Evolutionary conservation across 108 stramenopile genomes (phyloP).

Genomic region (Aurantiochytrium sp.): DNA sequence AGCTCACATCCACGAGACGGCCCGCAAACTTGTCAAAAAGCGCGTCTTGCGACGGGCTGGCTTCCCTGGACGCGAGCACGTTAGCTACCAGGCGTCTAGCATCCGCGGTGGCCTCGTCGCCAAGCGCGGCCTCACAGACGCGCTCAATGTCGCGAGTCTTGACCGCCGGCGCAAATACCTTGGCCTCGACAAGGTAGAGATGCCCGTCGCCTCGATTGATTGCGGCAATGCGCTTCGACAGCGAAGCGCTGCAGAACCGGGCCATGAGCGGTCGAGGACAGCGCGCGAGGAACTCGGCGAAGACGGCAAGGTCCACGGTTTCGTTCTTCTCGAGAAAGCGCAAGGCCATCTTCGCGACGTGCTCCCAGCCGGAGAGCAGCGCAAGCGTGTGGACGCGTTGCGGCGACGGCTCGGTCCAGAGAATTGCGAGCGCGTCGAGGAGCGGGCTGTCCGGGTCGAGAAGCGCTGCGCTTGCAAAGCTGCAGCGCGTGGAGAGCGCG

Average conservation of each 20-base stretch:
- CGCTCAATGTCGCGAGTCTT: too few relatives aligned
- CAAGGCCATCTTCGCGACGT: neutral
- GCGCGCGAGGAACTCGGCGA: neutral
- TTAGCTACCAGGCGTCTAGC: neutral
- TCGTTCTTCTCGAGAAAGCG: neutral
- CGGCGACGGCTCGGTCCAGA: neutral
- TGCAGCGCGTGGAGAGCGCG: neutral
- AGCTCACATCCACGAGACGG: neutral
- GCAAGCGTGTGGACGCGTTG: neutral
- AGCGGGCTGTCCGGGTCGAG: neutral
- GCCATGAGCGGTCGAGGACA: neutral
- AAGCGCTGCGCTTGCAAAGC: neutral
- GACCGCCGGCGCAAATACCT: too few relatives aligned
- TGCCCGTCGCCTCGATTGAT: neutral
- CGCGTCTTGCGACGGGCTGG: too few relatives aligned
- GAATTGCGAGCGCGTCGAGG: neutral
- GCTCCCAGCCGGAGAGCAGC: neutral
- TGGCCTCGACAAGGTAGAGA: too few relatives aligned
- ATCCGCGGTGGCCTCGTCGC: neutral
- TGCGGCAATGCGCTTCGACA: neutral
- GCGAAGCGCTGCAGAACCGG: neutral
- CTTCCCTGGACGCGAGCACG: too few relatives aligned
- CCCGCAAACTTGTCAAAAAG: neutral
- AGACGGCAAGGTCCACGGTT: neutral
- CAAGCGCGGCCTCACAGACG: neutral